Base-by-base conservation (phyloP, 2,329 filamentous ascomycete genomes). In the Fusarium vanettenii region DNA sequence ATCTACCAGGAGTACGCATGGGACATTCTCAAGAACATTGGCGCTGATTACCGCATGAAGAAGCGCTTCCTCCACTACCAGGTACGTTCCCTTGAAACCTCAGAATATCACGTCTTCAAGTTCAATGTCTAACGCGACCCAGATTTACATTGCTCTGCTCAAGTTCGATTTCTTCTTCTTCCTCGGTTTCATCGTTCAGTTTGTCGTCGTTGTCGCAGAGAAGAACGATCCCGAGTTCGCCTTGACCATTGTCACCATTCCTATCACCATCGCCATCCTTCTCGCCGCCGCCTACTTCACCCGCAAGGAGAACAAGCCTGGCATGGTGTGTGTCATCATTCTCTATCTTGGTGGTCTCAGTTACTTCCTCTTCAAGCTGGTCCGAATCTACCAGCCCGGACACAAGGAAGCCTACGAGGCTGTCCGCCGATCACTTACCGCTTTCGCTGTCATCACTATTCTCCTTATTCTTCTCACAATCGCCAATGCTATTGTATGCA, bases 131-230 rank as follows among this genome's bases (percentile, higher is more conserved):
- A 64, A 72, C 31, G 1, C 8, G 2, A 11, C 31, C 6, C 72
- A 98, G 95, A 95, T 99, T 83, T 99, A 98, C 84, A 98, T 99
- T 80, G 95, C 97, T 41, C 90, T 99, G 13, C 89, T 99, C 75
- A 99, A 99, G 85, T 99, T 99, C 83, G 97, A 99, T 85, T 98
- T 99, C 85, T 99, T 99, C 91, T 98, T 99, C 88, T 99, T 99
- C 89, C 91, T 99, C 60, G 97, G 96, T 64, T 99, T 99, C 84
- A 98, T 97, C 8, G 94, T 99, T 56, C 97, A 99, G 81, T 99
- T 99, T 84, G 90, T 98, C 64, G 96, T 99, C 78, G 93, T 98
- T 69, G 95, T 99, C 69, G 92, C 90, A 52, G 87, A 88, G 52
- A 89, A 87, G 70, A 89, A 89, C 57, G 89, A 92, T 72, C 87